Conservation (phyloP, 768 basidiomycete genomes). For the Pisolithus albus region DNA sequence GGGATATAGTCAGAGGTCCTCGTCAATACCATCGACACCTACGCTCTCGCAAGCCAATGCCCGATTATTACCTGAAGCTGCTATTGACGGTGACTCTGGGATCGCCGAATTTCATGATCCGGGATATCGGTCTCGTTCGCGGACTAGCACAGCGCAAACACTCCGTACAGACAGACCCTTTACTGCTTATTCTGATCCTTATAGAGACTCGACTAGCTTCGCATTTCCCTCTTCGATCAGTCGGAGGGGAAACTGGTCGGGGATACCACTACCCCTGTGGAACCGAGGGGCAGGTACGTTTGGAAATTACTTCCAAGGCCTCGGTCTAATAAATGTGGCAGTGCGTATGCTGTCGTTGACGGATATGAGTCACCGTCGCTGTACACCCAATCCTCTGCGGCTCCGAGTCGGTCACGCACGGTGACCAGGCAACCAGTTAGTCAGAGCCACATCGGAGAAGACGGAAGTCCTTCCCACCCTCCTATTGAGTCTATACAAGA, state of each 20-base stretch:
- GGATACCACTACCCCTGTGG: not conserved
- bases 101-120: not conserved
- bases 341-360: not conserved
- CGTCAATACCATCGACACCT: not conserved
- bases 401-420: not conserved
- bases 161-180: not conserved
- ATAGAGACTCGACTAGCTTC: not conserved
- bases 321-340: not conserved
- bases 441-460: not conserved
- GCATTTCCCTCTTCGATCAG: not conserved
- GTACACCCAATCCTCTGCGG: conserved; percentile 6
- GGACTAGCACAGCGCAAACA: not conserved
- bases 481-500: conserved; percentile 4
- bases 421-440: not conserved
- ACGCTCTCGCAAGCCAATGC: not conserved
- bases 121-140: conserved; percentile 1
- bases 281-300: not conserved
- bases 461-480: conserved; percentile 1
- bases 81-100: not conserved
- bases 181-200: not conserved
- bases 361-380: conserved; percentile 1
- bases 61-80: not conserved
- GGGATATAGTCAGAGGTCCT: not conserved
- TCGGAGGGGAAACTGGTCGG: not conserved
- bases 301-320: not conserved